Base-by-base conservation (phyloP, 768 basidiomycete species). In the Russula sp. region DNA sequence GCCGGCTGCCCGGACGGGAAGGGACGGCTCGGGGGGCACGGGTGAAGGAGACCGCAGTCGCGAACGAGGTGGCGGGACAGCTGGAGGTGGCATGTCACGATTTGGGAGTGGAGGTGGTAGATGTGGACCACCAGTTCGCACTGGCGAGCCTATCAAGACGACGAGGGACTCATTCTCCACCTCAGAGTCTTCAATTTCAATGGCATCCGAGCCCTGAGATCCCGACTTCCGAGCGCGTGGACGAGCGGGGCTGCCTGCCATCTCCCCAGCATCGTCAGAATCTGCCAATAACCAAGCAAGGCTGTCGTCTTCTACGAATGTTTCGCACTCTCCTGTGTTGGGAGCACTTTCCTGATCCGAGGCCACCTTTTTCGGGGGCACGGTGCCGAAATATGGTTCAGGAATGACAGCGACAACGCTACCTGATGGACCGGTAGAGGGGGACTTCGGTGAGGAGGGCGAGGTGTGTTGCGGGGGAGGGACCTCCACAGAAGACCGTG, bases 1-100 rank as follows among this genome's bases (percentile, higher is more conserved):
- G 34, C 77, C 74, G 1, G 71, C 75, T 1, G 73, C 73, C 9
- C 81, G 77, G 29, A 83, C 72, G 42, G 75, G 76, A 60, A 83
- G 81, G 2, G 83, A 76, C 0, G 75, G 69, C 39, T 74, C 69
- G 1, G 80, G 79, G 2, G 70, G 59, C 16, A 61, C 41, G 45
- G 53, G 52, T 57, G 64, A 18, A 66, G 61, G 0, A 51, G 66
- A 51, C 63, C 65, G 55, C 54, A 70, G 67, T 36, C 56, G 51
- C 43, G 66, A 65, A 32, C 58, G 75, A 65, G 61, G 71, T 69
- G 71, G 79, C 49, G 73, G 69, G 25, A 57, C 2, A 32, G 70
- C 72, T 36, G 73, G 78, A 36, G 75, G 74, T 39, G 69, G 75
- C 73, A 73, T 75, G 43, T 65, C 53, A 45, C 16, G 43, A 41